Evolutionary conservation across 2,329 filamentous ascomycete species (phyloP), one percentile per base, ranked within the genome.

Genomic region (Lachnellula hyalina): DNA sequence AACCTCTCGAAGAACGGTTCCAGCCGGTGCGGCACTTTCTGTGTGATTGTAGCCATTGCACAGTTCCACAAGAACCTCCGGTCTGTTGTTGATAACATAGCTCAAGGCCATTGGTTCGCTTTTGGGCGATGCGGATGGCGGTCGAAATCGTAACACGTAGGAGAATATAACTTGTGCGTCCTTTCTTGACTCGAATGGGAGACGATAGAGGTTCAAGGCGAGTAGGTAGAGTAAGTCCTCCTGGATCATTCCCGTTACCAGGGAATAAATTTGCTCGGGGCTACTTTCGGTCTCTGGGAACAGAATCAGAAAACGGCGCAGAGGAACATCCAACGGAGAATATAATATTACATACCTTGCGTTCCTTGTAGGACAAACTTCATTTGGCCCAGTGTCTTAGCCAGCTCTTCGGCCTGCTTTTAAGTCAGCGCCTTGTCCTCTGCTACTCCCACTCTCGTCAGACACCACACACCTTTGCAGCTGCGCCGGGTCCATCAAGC

Each of bases 101-200:
- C 90, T 88, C 54, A 99, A 79, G 25, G 94, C 91, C 49, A 92
- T 83, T 0, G 91, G 90, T 59, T 95, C 90, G 62, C 79, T 82
- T 66, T 85, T 84, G 12, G 81, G 78, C 19, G 85, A 83, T 2
- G 81, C 82, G 44, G 81, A 82, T 11, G 83, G 77, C 5, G 87
- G 87, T 61, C 89, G 89, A 77, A 94, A 96, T 62, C 92, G 89
- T 70, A 96, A 90, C 63, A 95, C 88, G 71, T 93, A 94, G 41
- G 91, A 96, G 75, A 97, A 94, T 70, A 96, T 94, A 60, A 94
- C 89, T 71, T 96, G 93, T 12, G 90, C 89, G 69, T 96, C 93
- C 76, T 96, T 97, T 67, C 93, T 86, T 38, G 92, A 90, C 75
- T 99, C 94, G 76, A 99, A 99, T 0, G 93, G 91, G 4, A 99